Percentiles rank a stretch among this genome's conserved stretches.
Conservation (phyloP, 306 rosid species). For the Pachyrhizus erosus region DNA sequence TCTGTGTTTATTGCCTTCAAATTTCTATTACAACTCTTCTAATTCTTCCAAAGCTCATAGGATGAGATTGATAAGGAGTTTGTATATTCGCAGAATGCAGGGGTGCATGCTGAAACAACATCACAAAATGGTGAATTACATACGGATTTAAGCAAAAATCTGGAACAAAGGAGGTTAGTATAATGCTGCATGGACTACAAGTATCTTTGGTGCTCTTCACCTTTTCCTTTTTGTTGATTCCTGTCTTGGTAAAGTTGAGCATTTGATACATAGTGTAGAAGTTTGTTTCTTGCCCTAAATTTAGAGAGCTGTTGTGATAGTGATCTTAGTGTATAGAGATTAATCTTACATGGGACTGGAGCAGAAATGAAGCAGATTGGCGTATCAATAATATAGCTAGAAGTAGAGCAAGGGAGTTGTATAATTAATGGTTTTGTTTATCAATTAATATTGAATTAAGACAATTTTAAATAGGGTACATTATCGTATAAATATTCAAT, state of each 20-base stretch:
- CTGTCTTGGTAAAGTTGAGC: slow-evolving; percentile 11
- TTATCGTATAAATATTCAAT: background rate
- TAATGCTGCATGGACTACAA: slow-evolving; percentile 13
- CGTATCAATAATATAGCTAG: background rate
- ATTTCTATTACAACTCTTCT: slow-evolving; percentile 22
- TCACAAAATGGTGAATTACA: slow-evolving; percentile 38
- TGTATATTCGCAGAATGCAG: slow-evolving; percentile 54
- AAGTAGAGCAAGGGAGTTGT: background rate
- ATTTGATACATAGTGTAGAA: slow-evolving; percentile 13
- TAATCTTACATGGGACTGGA: background rate
- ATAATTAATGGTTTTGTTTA: background rate
- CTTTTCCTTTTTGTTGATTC: background rate
- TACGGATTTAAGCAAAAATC: slow-evolving; percentile 39
- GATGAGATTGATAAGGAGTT: slow-evolving; percentile 29
- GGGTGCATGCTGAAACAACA: slow-evolving; percentile 33
- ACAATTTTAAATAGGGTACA: background rate
- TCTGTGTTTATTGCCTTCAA: background rate
- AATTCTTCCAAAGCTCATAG: slow-evolving; percentile 27
- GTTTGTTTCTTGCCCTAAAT: background rate
- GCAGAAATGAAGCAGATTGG: background rate
- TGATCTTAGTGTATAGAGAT: slow-evolving; percentile 7
- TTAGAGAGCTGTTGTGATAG: slow-evolving; percentile 21
- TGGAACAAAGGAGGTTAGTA: slow-evolving; percentile 58
- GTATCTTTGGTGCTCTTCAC: background rate
- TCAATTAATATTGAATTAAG: background rate